Evolutionary conservation across 2,329 filamentous ascomycete genomes (phyloP).

Genomic region (Exserohilum rostratum): DNA sequence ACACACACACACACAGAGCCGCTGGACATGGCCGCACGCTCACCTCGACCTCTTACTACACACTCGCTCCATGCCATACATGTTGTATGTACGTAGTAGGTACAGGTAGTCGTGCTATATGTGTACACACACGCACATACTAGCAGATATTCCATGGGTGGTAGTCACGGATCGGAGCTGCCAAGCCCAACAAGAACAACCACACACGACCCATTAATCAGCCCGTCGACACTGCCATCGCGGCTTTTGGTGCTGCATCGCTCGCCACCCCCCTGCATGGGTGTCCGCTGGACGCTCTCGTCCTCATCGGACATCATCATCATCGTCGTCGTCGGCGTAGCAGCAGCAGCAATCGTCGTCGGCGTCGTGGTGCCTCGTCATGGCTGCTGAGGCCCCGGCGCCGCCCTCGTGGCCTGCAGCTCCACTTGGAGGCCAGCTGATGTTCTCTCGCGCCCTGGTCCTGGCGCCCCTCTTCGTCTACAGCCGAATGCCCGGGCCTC

Average conservation of each 20-base stretch:
- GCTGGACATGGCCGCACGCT: not conserved
- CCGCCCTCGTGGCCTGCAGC: slow-evolving; percentile 18
- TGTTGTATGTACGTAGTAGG: too few relatives aligned
- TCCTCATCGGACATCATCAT: too few relatives aligned
- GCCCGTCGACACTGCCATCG: too few relatives aligned
- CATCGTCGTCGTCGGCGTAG: too few relatives aligned
- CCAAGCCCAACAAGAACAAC: too few relatives aligned
- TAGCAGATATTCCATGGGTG: too few relatives aligned
- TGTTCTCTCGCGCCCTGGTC: slow-evolving; percentile 26
- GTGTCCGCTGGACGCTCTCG: not conserved
- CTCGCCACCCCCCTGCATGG: not conserved
- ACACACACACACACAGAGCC: not conserved
- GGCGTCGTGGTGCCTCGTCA: slow-evolving; percentile 27
- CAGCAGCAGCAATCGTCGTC: not conserved
- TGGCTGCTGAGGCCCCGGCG: slow-evolving; percentile 27
- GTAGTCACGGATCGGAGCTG: too few relatives aligned
- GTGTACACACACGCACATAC: too few relatives aligned
- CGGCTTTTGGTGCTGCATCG: not conserved
- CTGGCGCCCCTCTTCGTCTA: slow-evolving; percentile 20
- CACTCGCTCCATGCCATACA: not conserved
- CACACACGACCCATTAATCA: too few relatives aligned
- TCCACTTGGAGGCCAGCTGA: slow-evolving; percentile 29
- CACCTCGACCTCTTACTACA: too few relatives aligned
- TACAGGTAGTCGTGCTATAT: too few relatives aligned
- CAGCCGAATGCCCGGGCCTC: slow-evolving; percentile 16